Base-by-base conservation (phyloP, 768 basidiomycete genomes). In the Boletus tomentosulus region DNA sequence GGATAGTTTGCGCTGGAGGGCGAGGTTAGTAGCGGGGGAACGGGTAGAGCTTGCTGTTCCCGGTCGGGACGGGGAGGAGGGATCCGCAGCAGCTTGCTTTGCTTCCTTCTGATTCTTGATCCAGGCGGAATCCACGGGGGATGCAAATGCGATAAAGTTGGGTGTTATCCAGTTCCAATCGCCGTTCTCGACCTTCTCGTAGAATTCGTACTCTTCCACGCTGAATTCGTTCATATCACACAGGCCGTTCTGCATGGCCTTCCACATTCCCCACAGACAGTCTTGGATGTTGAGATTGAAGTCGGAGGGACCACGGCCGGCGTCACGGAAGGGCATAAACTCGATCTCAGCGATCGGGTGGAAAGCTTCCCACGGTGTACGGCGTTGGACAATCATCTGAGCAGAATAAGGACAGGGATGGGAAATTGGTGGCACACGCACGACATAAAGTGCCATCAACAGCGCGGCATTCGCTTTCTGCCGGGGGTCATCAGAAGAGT, bases 101-200 rank as follows among this genome's bases (percentile, higher is more conserved):
- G 75, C 77, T 58, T 87, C 86, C 68, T 82, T 87, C 71, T 87
- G 80, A 44, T 73, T 78, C 72, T 92, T 92, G 62, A 93, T 78
- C 83, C 87, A 95, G 37, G 76, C 75, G 0, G 82, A 75, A 66
- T 96, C 92, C 57, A 91, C 82, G 0, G 94, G 95, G 0, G 92
- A 94, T 4, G 95, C 95, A 62, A 98, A 96, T 11, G 95, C 93
- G 62, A 98, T 88, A 64, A 94, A 93, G 58, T 87, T 81, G 2
- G 91, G 90, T 0, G 91, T 92, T 71, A 93, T 79, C 91, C 91
- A 95, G 65, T 96, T 96, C 89, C 92, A 94, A 69, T 95, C 93
- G 13, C 91, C 89, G 64, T 93, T 92, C 71, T 93, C 92, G 41
- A 95, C 93, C 71, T 94, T 94, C 68, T 98, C 95, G 68, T 94